Evolutionary conservation across 2,329 filamentous ascomycete species (phyloP), one percentile per base, ranked within the genome.

Genomic region (Fonsecaea monophora): DNA sequence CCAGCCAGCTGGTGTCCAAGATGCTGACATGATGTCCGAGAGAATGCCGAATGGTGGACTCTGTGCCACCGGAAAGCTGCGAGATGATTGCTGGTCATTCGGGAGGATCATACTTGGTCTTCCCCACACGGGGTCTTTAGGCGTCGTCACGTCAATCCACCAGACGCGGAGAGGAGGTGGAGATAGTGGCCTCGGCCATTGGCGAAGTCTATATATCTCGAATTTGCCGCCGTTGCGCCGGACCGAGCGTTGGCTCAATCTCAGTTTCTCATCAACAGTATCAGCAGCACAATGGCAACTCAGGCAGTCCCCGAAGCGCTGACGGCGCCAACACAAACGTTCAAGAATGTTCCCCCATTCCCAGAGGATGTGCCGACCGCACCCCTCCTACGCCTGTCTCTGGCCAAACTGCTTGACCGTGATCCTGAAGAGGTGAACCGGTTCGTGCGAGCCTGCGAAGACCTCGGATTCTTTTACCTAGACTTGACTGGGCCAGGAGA

Each of bases 401-500:
- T 82, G 3, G 62, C 64, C 4, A 79, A 78, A 56, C 75, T 83
- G 38, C 69, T 80, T 30, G 71, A 72, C 1, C 72, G 75, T 45
- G 77, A 83, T 48, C 12, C 59, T 4, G 61, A 62, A 3, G 81
- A 82, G 72, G 70, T 74, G 5, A 59, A 74, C 9, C 74, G 75
- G 25, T 75, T 83, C 25, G 78, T 76, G 35, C 64, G 74, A 38
- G 78, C 78, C n/a, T 80, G 77, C n/a, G 75, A 78, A 48, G 80
- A 85, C 2, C 76, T 86, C 0, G 85, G 85, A 1, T 87, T 87
- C 76, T 87, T 86, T 76, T 87, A 87, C 69, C 77, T 87, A 6
- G 82, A 86, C 69, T 74, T 86, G 2, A 75, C 77, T 25, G 69
- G 74, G 2, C 67, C 77, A 18, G 83, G 82, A 5, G 71, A 77